phyloP scores from a whole-genome alignment of 2,329 filamentous ascomycete species.

The Furcasterigmium furcatum region DNA sequence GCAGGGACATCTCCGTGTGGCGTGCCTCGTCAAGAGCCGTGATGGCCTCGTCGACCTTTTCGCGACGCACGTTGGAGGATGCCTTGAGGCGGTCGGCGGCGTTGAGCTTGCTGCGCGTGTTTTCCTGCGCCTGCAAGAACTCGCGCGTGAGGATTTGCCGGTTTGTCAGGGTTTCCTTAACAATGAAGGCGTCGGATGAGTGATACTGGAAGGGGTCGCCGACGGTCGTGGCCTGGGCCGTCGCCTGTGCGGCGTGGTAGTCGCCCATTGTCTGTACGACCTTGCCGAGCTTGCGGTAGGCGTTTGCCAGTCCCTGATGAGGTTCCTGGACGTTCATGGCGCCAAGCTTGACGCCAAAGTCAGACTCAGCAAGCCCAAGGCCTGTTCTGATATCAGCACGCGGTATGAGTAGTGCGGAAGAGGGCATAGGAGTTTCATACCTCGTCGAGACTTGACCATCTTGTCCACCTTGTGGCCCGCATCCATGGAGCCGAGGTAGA shows the following conservation, averaged over 20 bases:
- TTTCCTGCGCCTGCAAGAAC: conserved; percentile 85
- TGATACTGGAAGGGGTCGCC: conserved; percentile 94
- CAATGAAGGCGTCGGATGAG: conserved; percentile 92
- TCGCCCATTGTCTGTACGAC: conserved; percentile 91
- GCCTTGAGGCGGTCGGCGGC: conserved; percentile 87
- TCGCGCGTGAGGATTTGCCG: conserved; percentile 94
- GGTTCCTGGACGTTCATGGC: conserved; percentile 87
- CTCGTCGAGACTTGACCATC: conserved; percentile 86
- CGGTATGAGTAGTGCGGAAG: background rate
- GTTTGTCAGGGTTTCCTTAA: conserved; percentile 97
- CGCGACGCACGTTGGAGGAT: conserved; percentile 79
- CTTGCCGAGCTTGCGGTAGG: conserved; percentile 93
- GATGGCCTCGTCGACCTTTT: conserved; percentile 99
- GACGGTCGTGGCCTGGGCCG: conserved; percentile 90
- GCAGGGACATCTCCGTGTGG: conserved; percentile 75
- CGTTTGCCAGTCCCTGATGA: conserved; percentile 81
- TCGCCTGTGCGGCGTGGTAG: conserved; percentile 93
- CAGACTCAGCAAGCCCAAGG: conserved; percentile 85
- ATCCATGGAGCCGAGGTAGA: conserved; percentile 95
- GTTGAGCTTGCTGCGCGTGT: conserved; percentile 75
- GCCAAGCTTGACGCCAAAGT: conserved; percentile 87
- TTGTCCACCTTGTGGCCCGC: conserved; percentile 95
- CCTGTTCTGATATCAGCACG: conserved; percentile 50
- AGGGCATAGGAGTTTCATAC: conserved; percentile 45
- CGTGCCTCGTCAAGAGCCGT: conserved; percentile 83